phyloP scores from a whole-genome alignment of 176 grass and related monocot species.

The Puya raimondii region DNA sequence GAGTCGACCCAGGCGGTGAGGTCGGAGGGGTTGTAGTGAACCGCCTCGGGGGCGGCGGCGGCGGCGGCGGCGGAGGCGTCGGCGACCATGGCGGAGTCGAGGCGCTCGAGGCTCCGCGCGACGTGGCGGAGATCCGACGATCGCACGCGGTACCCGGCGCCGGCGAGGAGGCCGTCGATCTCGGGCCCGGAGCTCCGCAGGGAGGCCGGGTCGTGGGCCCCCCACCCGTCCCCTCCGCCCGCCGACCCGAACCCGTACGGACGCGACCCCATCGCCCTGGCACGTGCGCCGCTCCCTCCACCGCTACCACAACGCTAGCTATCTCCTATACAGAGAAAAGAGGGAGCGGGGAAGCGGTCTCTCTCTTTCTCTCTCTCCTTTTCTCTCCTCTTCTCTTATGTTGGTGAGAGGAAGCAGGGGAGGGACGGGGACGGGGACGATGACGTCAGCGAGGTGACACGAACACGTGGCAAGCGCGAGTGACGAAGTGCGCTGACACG shows the following conservation, averaged over 20 bases:
- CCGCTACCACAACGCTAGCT: background rate
- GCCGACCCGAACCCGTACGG: background rate
- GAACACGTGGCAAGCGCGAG: slow-evolving; percentile 4
- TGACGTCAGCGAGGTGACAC: background rate
- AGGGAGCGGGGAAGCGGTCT: background rate
- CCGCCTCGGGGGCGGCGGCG: background rate
- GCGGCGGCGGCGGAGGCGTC: background rate
- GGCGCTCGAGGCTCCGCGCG: slow-evolving; percentile 7
- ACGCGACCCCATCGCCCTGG: background rate
- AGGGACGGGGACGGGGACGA: background rate
- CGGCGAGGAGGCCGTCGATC: slow-evolving; percentile 4
- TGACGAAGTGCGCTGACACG: background rate
- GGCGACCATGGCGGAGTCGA: slow-evolving; percentile 10
- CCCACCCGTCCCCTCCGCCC: background rate
- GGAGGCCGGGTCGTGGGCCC: background rate
- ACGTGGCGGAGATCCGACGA: slow-evolving; percentile 15
- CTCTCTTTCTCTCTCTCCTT: background rate
- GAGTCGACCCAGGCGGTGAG: slow-evolving; percentile 16
- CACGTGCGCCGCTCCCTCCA: background rate
- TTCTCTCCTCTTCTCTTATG: background rate
- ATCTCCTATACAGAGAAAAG: background rate
- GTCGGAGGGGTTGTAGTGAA: slow-evolving; percentile 23
- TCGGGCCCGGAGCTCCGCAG: background rate
- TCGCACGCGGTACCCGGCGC: slow-evolving; percentile 3
- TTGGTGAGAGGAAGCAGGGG: background rate